Base-by-base conservation (phyloP, 768 basidiomycete genomes). In the Sutorius australiensis region DNA sequence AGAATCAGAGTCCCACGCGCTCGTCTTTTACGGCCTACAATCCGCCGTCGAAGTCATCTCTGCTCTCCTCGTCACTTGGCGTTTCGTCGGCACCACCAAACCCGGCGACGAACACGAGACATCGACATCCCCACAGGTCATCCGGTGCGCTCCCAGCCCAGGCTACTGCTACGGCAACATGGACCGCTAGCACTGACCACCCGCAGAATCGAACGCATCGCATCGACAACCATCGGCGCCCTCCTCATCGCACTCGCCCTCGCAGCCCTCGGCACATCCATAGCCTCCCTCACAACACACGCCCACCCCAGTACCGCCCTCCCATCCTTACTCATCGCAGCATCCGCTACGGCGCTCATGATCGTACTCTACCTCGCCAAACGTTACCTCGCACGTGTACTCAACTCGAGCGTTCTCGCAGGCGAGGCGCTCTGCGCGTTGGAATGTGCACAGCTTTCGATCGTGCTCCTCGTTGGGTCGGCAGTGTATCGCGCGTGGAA, bases 1-100 rank as follows among this genome's bases (percentile, higher is more conserved):
- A 41, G 75, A 77, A 38, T 72, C 74, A 7, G n/a, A n/a, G n/a
- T 67, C 69, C 7, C 67, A 67, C 75, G 7, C 70, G 7, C 71
- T 79, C 37, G 63, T 79, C 31, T 77, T 79, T 62, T 78, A 73
- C 52, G 77, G 78, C 1, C 70, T 79, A 11, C 78, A 79, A 36
- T 79, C 77, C 0, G 75, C 61, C 2, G 74, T 78, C 42, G 78
- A 79, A 52, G 77, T 79, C 34, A 62, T 73, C 46, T 78, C 77
- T 12, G 69, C 75, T 4, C 30, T 64, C 39, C 66, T 78, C 16
- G 78, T 79, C 31, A 56, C 76, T 10, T 79, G 78, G 77, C 64
- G 78, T 21, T 78, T 79, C 47, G 38, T 55, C 33, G 16, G 66
- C 16, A 58, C 70, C 14, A 60, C 54, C 6, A 68, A 62, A 33